Evolutionary conservation across 306 rosid genomes (phyloP).

Genomic region (Acacia confusa): DNA sequence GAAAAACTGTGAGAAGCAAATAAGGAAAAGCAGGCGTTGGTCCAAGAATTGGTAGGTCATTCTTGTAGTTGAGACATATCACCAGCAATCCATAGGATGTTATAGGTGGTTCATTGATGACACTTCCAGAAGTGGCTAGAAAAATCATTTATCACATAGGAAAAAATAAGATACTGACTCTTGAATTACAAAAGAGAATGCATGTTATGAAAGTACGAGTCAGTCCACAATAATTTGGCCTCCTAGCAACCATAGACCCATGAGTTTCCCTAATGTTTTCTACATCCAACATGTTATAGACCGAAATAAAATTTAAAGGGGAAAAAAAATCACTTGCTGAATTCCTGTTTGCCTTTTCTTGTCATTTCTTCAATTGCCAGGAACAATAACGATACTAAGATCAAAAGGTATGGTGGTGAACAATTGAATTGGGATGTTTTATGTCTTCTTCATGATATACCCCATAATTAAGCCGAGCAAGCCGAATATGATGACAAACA

Average conservation of each 20-base stretch:
- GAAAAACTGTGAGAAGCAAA: not conserved
- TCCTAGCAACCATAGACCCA: constrained; percentile 48
- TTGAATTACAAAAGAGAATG: constrained; percentile 74
- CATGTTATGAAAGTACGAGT: constrained; percentile 52
- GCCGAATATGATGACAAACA: constrained; percentile 60
- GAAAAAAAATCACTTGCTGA: constrained; percentile 29
- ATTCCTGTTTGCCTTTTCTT: constrained; percentile 47
- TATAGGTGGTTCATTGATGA: constrained; percentile 35
- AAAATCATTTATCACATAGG: constrained; percentile 34
- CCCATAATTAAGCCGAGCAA: constrained; percentile 74
- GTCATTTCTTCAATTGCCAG: constrained; percentile 48
- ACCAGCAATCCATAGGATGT: constrained; percentile 31
- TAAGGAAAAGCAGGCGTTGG: not conserved
- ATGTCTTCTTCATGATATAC: constrained; percentile 66
- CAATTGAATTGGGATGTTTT: constrained; percentile 32
- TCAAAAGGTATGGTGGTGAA: constrained; percentile 36
- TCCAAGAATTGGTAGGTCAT: constrained; percentile 1
- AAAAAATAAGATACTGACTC: constrained; percentile 9
- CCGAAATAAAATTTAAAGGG: constrained; percentile 23
- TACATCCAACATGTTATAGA: constrained; percentile 53
- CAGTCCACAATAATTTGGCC: constrained; percentile 39
- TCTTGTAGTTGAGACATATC: not conserved
- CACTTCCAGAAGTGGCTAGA: constrained; percentile 43
- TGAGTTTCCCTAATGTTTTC: constrained; percentile 39
- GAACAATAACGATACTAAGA: constrained; percentile 38